Conservation (phyloP, 768 basidiomycete genomes). For the Steccherinum ochraceum region DNA sequence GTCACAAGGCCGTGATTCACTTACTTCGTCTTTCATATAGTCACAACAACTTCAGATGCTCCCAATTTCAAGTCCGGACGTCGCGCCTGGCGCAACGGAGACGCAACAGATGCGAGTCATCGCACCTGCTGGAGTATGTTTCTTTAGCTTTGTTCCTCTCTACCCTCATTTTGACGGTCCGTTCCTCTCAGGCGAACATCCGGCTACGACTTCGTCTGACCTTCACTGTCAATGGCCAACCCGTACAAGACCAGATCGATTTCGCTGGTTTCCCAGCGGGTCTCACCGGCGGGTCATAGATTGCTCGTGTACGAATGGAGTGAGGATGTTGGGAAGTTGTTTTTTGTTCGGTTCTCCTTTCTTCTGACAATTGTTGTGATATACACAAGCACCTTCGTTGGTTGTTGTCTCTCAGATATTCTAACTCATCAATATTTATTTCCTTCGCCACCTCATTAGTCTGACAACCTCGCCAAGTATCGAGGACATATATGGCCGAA, state of each 20-base stretch:
- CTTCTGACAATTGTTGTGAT: not conserved
- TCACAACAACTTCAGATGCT: slow-evolving; percentile 97
- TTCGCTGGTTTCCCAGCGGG: slow-evolving; percentile 85
- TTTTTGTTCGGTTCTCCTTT: not conserved
- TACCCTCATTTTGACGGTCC: not conserved
- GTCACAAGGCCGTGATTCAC: not conserved
- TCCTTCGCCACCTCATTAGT: too few relatives aligned
- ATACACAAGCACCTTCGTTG: too few relatives aligned
- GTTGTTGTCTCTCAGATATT: too few relatives aligned
- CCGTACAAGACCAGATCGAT: slow-evolving; percentile 88
- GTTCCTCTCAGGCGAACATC: slow-evolving; percentile 56
- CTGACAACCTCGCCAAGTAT: too few relatives aligned
- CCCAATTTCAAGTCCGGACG: slow-evolving; percentile 85
- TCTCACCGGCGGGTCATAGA: slow-evolving; percentile 41
- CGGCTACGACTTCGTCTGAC: slow-evolving; percentile 83
- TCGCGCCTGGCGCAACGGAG: slow-evolving; percentile 74
- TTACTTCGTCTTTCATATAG: slow-evolving; percentile 33
- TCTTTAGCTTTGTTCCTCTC: not conserved
- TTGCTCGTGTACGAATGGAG: not conserved
- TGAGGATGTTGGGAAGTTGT: too few relatives aligned
- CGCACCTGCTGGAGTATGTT: slow-evolving; percentile 79
- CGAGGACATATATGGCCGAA: too few relatives aligned
- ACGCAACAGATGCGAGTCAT: slow-evolving; percentile 94
- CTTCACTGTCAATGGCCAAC: slow-evolving; percentile 62
- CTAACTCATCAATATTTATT: too few relatives aligned